phyloP scores from a whole-genome alignment of 805 yeast species.

The Yarrowia keelungensis region DNA sequence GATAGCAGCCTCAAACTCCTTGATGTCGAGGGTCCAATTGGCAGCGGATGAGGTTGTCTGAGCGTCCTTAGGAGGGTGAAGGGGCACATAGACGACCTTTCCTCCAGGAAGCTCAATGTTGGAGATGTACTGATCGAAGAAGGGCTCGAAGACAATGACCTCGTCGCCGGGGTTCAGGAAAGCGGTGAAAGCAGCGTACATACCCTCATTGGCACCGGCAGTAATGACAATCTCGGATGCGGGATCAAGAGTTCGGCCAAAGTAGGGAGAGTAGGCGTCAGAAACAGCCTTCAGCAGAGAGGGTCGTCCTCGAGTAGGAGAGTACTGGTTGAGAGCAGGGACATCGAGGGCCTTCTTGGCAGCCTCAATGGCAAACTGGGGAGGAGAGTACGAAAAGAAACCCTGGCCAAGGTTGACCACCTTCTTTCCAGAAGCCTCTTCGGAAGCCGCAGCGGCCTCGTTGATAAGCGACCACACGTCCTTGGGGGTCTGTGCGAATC shows the following conservation, averaged over 20 bases:
- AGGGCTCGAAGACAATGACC: conserved; percentile 95
- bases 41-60: conserved; percentile 70
- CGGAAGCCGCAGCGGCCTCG: conserved; percentile 90
- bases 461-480: conserved; percentile 96
- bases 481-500: conserved; percentile 57
- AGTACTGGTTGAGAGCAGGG: conserved; percentile 87
- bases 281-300: conserved; percentile 73
- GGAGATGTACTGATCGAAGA: conserved; percentile 94
- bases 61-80: conserved; percentile 82
- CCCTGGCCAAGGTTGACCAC: conserved; percentile 95
- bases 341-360: conserved; percentile 75
- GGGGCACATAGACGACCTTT: conserved; percentile 81
- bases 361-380: conserved; percentile 86
- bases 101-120: conserved; percentile 95
- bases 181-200: conserved; percentile 83
- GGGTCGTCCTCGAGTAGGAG: conserved; percentile 89
- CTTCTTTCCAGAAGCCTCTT: conserved; percentile 69
- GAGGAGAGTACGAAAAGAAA: conserved; percentile 95
- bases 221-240: conserved; percentile 75
- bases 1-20: conserved; percentile 74
- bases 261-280: conserved; percentile 71
- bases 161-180: conserved; percentile 89
- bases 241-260: conserved; percentile 62
- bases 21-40: conserved; percentile 88
- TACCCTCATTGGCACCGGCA: conserved; percentile 98